Evolutionary conservation across 2,329 filamentous ascomycete genomes (phyloP), one percentile per base, ranked within the genome.

Genomic region (Verticillium klebahnii): DNA sequence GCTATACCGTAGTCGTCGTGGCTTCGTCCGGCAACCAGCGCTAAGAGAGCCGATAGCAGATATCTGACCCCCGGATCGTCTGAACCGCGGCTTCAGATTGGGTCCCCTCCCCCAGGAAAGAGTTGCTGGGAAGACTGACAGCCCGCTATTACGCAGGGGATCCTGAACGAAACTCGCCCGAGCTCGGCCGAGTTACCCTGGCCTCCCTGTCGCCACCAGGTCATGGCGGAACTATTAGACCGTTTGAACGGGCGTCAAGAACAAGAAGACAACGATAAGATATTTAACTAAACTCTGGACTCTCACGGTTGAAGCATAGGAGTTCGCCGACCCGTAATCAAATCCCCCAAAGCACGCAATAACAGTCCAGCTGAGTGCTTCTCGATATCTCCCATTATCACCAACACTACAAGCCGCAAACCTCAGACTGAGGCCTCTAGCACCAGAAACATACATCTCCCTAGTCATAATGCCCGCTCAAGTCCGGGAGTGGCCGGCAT

Each of bases 401-500:
- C 29, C 29, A 29, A 29, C 4, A 29, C 29, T 6, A 29, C 29
- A 29, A 5, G 29, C 5, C 29, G 29, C 29, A 29, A 29, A 29
- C 29, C 29, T 29, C 25, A 1, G 4, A 29, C 29, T 1, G 29
- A 29, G 29, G 3, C 0, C 6, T 6, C 5, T 1, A 29, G 1
- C 5, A 29, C 29, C 29, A 29, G 5, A 5, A 29, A 1, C 29
- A 29, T 29, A 29, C 29, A 29, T 1, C 29, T 29, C 29, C 29
- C 29, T 29, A 5, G 5, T 37, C 32, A 29, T 45, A 36, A 70
- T 71, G 64, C 67, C 65, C 34, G 58, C 61, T 52, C 55, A 62
- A 59, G 29, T 68, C 39, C 57, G 61, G 31, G 39, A 64, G 5
- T 71, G 69, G 69, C 69, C 69, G 23, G 66, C 62, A 7, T 70